These are phyloP conservation scores for Agrocybe praecox DNA, from an alignment of 768 basidiomycete genomes.

Conservation along the genomic window DNA sequence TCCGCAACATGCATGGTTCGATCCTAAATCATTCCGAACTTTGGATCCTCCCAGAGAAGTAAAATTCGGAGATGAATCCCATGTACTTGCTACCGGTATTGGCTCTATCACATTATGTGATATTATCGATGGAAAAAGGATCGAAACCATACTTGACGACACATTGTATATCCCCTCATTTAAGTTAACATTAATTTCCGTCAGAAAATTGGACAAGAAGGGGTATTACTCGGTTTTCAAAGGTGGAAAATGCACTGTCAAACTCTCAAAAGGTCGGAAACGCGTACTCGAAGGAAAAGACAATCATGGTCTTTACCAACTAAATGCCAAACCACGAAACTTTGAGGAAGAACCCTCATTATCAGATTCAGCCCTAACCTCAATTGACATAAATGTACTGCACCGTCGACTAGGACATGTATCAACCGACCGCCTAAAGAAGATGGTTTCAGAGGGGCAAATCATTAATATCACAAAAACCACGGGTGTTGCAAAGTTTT, in stretches of 20 bases:
- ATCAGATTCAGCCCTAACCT: neutral
- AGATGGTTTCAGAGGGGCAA: conserved; percentile 8
- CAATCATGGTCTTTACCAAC: neutral
- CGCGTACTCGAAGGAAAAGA: neutral
- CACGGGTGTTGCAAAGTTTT: conserved; percentile 5
- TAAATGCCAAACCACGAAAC: neutral
- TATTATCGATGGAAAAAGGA: neutral
- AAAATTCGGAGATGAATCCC: conserved; percentile 8
- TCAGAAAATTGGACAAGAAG: neutral
- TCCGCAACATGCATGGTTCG: conserved; percentile 6
- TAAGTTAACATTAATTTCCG: conserved; percentile 4
- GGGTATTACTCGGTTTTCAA: conserved; percentile 8
- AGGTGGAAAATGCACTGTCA: conserved; percentile 3
- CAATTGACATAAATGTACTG: conserved; percentile 9
- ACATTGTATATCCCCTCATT: conserved; percentile 9
- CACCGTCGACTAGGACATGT: conserved; percentile 10
- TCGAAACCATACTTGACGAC: neutral
- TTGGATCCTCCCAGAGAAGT: conserved; percentile 5
- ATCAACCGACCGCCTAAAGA: neutral
- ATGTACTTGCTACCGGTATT: conserved; percentile 8
- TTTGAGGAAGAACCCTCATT: neutral
- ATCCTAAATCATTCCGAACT: neutral
- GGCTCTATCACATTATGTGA: conserved; percentile 1
- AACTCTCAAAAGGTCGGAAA: neutral
- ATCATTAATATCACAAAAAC: neutral